Base-by-base conservation (phyloP, 1,139 yeast genomes). In the Saccharomycopsis hybrid region DNA sequence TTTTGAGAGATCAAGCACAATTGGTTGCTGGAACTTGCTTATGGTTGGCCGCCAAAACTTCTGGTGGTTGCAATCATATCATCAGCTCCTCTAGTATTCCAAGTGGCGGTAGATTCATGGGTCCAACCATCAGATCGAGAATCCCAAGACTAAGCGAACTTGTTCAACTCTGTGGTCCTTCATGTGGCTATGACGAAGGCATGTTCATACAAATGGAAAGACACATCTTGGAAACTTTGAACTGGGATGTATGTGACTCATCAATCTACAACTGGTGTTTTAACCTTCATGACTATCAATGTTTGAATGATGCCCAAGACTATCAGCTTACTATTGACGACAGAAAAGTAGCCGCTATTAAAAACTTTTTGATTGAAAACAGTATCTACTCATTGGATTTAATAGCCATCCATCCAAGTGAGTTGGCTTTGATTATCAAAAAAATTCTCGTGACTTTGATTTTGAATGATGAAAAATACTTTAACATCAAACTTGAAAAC, bases 41-140 rank as follows among this genome's bases (percentile, higher is more conserved):
- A 33, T 81, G 87, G 87, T 67, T 81, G 27, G 77, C 83, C 4
- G 76, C 82, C 33, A 81, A 81, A 61, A 68, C 79, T 3, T 77
- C 74, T 62, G 88, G 88, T 44, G 88, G 88, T 32, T 81, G 83
- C 62, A 80, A 80, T 58, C 88, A 81, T 65, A 78, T 80, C 58
- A 75, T 79, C 51, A 79, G 79, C 62, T 70, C 71, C 52, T 63
- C 68, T 7, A 64, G 67, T n/a, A 64, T 70, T 30, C 74, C 75
- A 49, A 65, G 72, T 7, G 86, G 86, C 43, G 85, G 85, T 13
- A 71, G 82, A 59, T 80, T 71, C 62, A 65, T 72, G 53, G 86
- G 86, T 24, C 86, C 87, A 44, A 79, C 82, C 46, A 80, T 80
- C 61, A 69, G 87, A 58, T 79, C 80, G 56, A 70, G 88, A 62